A percentile compares a stretch with the other conserved stretches of the same genome.
Evolutionary conservation across 2,329 filamentous ascomycete genomes (phyloP).

Genomic region (Dothistroma pini): DNA sequence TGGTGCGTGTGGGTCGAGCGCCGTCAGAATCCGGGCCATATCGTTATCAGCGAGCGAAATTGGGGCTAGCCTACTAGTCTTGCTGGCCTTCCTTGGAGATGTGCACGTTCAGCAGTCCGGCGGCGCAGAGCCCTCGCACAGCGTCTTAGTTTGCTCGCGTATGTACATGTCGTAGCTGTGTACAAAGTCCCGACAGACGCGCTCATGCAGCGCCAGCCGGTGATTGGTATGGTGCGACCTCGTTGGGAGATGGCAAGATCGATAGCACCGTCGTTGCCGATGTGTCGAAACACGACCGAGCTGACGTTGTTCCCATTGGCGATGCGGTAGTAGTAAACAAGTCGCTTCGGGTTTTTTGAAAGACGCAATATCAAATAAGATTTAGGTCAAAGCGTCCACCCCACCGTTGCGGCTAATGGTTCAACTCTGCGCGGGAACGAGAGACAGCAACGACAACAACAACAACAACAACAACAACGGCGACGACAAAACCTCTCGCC

Average conservation of each 20-base stretch:
- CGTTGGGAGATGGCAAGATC: background rate
- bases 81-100: background rate
- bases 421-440: background rate
- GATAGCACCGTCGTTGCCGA: background rate
- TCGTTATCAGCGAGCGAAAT: background rate
- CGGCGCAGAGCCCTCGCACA: background rate
- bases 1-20: background rate
- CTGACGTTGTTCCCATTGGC: conserved; percentile 3
- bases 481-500: background rate
- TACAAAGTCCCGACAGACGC: background rate
- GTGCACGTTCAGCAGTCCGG: background rate
- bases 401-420: background rate
- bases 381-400: background rate
- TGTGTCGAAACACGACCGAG: background rate
- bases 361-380: background rate
- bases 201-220: conserved; percentile 1
- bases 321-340: background rate
- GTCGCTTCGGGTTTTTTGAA: background rate
- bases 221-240: background rate
- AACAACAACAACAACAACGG: no score
- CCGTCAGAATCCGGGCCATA: conserved; percentile 8
- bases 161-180: background rate
- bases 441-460: background rate
- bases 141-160: background rate
- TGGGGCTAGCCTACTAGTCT: background rate